Percentiles rank a stretch among this genome's conserved stretches.
Evolutionary conservation across 768 basidiomycete genomes (phyloP).

Genomic region (Leccinum truebloodii): DNA sequence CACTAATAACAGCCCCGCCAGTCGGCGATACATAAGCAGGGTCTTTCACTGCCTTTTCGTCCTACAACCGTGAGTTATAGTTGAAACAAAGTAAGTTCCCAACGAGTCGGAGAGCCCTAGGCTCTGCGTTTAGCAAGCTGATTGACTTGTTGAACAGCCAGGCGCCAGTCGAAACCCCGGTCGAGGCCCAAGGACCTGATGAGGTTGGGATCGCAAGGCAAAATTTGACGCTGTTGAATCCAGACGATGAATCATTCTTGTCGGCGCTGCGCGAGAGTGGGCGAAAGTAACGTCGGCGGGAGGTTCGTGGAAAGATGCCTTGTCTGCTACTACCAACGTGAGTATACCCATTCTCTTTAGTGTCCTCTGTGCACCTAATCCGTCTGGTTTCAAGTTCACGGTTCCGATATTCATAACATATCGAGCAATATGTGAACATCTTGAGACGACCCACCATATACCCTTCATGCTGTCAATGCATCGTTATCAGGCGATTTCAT

Average conservation of each 20-base stretch:
- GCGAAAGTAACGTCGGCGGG: too few relatives aligned
- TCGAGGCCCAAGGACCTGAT: slow-evolving; percentile 7
- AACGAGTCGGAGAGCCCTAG: not conserved
- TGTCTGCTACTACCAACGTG: too few relatives aligned
- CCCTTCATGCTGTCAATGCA: too few relatives aligned
- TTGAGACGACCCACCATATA: too few relatives aligned
- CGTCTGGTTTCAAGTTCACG: too few relatives aligned
- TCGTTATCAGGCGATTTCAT: too few relatives aligned
- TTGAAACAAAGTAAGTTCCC: slow-evolving; percentile 6
- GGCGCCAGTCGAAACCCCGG: not conserved
- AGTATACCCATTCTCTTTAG: too few relatives aligned
- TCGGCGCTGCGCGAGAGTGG: slow-evolving; percentile 2
- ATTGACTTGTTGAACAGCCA: slow-evolving; percentile 2
- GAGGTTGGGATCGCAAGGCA: slow-evolving; percentile 14
- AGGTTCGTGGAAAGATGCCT: too few relatives aligned
- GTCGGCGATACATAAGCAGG: not conserved
- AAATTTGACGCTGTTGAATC: not conserved
- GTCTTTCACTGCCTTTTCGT: not conserved
- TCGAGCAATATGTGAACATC: too few relatives aligned
- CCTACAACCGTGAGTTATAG: not conserved
- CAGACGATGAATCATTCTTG: slow-evolving; percentile 11
- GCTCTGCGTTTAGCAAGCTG: not conserved
- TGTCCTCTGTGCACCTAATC: too few relatives aligned
- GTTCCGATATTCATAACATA: too few relatives aligned
- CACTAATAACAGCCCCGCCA: not conserved